These are phyloP conservation scores for Chrysoporthe deuterocubensis DNA, from an alignment of 2,329 filamentous ascomycete genomes.

Conservation along the genomic window DNA sequence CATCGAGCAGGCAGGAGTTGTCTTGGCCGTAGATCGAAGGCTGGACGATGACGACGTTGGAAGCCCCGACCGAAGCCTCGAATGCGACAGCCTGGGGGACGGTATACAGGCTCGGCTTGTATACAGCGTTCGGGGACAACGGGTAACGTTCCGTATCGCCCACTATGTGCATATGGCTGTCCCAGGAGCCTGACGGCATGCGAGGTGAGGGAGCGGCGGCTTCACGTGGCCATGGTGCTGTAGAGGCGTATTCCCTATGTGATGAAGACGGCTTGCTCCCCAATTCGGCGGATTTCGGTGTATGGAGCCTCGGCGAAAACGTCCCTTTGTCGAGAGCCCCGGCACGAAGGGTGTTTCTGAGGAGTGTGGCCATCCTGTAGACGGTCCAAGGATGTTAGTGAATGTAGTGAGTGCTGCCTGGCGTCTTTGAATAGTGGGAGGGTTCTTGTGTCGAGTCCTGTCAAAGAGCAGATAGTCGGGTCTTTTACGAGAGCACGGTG, in stretches of 20 bases:
- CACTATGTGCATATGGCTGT: slow-evolving; percentile 37
- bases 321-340: slow-evolving; percentile 20
- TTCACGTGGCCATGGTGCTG: background rate
- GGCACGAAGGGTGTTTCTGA: slow-evolving; percentile 23
- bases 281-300: slow-evolving; percentile 9
- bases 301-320: slow-evolving; percentile 11
- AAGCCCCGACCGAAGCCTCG: slow-evolving; percentile 33
- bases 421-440: no score
- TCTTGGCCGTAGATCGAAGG: slow-evolving; percentile 39
- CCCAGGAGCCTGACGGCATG: slow-evolving; percentile 35
- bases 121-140: slow-evolving; percentile 23
- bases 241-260: slow-evolving; percentile 19
- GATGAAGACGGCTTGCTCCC: slow-evolving; percentile 20
- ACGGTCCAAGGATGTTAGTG: background rate
- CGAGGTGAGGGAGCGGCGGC: background rate
- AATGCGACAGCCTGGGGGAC: slow-evolving; percentile 27
- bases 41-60: slow-evolving; percentile 35
- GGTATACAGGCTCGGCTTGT: slow-evolving; percentile 22
- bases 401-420: no score
- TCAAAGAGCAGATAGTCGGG: no score
- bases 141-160: slow-evolving; percentile 29
- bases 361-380: slow-evolving; percentile 18
- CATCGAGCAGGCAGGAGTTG: slow-evolving; percentile 38
- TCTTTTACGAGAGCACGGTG: no score
- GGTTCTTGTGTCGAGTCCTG: no score